These are phyloP conservation scores for Thalia dealbata DNA, from an alignment of 176 grass and related monocot genomes.

Conservation along the genomic window DNA sequence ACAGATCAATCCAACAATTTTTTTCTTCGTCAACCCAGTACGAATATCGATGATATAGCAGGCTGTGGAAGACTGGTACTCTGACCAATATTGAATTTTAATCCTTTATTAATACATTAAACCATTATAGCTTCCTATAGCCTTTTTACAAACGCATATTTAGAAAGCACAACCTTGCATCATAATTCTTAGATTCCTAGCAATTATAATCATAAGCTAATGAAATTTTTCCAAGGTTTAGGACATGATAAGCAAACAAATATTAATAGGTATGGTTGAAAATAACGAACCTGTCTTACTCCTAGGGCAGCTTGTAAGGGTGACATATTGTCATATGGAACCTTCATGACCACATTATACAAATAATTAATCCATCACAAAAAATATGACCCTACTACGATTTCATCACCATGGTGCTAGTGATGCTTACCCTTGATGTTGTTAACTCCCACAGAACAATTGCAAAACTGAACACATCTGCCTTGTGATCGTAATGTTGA, in stretches of 20 bases:
- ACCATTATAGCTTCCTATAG: no score
- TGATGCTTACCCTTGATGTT: conserved; percentile 66
- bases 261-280: conserved; percentile 4
- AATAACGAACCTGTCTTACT: conserved; percentile 66
- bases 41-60: no score
- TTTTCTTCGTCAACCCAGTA: no score
- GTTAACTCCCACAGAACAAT: conserved; percentile 81
- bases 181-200: neutral
- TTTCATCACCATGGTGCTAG: neutral
- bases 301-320: conserved; percentile 90
- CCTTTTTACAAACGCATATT: no score
- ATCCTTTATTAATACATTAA: no score
- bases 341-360: conserved; percentile 33
- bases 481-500: conserved; percentile 67
- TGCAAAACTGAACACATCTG: conserved; percentile 94
- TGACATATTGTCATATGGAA: conserved; percentile 79
- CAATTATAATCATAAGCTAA: neutral
- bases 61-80: no score
- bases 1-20: no score
- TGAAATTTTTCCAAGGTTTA: neutral
- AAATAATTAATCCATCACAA: conserved; percentile 7
- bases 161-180: neutral
- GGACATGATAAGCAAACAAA: neutral
- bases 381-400: neutral
- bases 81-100: no score